Evolutionary conservation across 176 grass and related monocot species (phyloP).

Genomic region (Pontederia paniculata): DNA sequence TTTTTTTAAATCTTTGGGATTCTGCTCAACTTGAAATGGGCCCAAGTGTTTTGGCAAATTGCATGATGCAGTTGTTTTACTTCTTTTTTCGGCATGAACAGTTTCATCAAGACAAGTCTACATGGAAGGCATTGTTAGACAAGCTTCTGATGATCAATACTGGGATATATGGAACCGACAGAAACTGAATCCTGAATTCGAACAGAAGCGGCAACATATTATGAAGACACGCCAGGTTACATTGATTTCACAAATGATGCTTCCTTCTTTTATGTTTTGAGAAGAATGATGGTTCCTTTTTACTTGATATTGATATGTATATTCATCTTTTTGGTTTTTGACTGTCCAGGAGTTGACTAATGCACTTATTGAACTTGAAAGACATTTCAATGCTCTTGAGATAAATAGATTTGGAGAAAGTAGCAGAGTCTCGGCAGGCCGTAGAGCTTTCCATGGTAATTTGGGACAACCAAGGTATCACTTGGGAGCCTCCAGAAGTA

Average conservation of each 20-base stretch:
- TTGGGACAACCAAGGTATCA: constrained; percentile 47
- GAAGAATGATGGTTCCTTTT: too few relatives aligned
- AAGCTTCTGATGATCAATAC: constrained; percentile 77
- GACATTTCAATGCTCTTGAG: constrained; percentile 90
- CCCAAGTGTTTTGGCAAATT: too few relatives aligned
- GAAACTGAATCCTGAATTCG: constrained; percentile 84
- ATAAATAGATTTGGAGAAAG: constrained; percentile 78
- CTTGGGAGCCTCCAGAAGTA: constrained; percentile 7
- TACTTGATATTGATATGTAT: too few relatives aligned
- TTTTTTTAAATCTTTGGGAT: too few relatives aligned
- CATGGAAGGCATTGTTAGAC: constrained; percentile 79
- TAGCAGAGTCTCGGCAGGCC: constrained; percentile 41
- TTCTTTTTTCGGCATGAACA: constrained; percentile 21
- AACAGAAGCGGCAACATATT: constrained; percentile 83
- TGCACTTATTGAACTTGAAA: constrained; percentile 82
- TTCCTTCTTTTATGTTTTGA: neutral
- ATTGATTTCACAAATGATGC: neutral
- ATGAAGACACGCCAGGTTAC: constrained; percentile 87
- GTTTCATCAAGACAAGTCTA: constrained; percentile 85
- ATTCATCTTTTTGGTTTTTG: constrained; percentile 10
- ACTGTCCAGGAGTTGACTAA: constrained; percentile 67
- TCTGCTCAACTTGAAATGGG: too few relatives aligned
- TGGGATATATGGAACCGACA: constrained; percentile 94
- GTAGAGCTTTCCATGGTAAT: constrained; percentile 44
- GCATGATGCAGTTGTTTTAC: constrained; percentile 2